Conservation (phyloP, 495 filamentous ascomycete species). For the Lasiosphaeria hispida region DNA sequence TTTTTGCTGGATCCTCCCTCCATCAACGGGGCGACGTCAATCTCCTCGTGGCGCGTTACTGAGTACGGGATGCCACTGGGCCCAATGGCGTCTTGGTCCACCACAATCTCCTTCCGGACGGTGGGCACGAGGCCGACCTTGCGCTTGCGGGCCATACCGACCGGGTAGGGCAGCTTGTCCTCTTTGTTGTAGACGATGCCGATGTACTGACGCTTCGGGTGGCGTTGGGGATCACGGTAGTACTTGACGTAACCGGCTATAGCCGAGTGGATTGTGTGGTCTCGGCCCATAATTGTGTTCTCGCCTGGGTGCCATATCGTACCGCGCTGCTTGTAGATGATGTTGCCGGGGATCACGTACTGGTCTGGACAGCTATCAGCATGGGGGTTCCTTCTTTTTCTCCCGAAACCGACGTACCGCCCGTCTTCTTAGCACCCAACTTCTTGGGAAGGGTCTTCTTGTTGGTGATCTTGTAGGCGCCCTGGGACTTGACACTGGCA, state of each 20-base stretch:
- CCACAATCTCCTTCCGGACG: slow-evolving; percentile 26
- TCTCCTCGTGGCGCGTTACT: slow-evolving; percentile 39
- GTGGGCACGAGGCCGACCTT: slow-evolving; percentile 66
- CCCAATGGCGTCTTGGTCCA: slow-evolving; percentile 27
- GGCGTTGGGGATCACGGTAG: slow-evolving; percentile 78
- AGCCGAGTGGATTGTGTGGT: slow-evolving; percentile 92
- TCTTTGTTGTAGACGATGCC: slow-evolving; percentile 81
- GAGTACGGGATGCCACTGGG: slow-evolving; percentile 44
- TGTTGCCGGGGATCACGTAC: slow-evolving; percentile 90
- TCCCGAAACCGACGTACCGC: slow-evolving; percentile 51
- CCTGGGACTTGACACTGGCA: slow-evolving; percentile 84
- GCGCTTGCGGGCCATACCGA: slow-evolving; percentile 63
- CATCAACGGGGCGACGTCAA: slow-evolving; percentile 12
- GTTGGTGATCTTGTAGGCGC: slow-evolving; percentile 74
- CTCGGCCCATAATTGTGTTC: slow-evolving; percentile 89
- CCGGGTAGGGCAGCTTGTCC: slow-evolving; percentile 69
- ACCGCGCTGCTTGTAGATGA: slow-evolving; percentile 95
- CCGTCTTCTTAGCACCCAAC: slow-evolving; percentile 88
- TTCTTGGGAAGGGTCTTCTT: slow-evolving; percentile 91
- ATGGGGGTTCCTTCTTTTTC: slow-evolving; percentile 1
- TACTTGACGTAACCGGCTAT: slow-evolving; percentile 89
- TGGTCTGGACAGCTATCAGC: slow-evolving; percentile 54
- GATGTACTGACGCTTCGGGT: slow-evolving; percentile 86
- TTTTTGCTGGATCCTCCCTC: not conserved
- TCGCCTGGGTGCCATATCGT: slow-evolving; percentile 93